These are phyloP conservation scores for Tylopilus vinaceipallidus DNA, from an alignment of 768 basidiomycete species.

Conservation along the genomic window DNA sequence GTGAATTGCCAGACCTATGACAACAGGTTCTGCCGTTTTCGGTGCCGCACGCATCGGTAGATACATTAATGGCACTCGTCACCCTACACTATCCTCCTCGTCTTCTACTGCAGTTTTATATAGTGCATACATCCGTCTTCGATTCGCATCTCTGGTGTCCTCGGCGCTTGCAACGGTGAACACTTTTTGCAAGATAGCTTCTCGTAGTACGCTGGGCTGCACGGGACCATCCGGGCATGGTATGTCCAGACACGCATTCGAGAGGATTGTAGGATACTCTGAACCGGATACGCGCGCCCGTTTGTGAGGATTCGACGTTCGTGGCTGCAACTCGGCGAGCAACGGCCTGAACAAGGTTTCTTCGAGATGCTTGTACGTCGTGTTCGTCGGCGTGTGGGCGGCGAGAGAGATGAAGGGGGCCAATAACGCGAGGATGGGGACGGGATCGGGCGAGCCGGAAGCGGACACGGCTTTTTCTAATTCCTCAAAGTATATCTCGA, in stretches of 20 bases:
- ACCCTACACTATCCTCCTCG: slow-evolving; percentile 32
- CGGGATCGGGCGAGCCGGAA: slow-evolving; percentile 33
- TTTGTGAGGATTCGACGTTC: slow-evolving; percentile 47
- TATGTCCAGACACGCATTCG: slow-evolving; percentile 52
- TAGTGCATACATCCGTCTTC: slow-evolving; percentile 78
- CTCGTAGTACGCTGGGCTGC: slow-evolving; percentile 40
- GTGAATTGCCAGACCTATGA: slow-evolving; percentile 78
- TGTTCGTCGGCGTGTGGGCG: slow-evolving; percentile 59
- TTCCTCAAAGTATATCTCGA: slow-evolving; percentile 89
- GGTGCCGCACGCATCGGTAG: neutral
- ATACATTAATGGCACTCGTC: slow-evolving; percentile 6
- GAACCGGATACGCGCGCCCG: slow-evolving; percentile 32
- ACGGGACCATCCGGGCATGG: slow-evolving; percentile 40
- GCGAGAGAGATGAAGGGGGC: slow-evolving; percentile 72
- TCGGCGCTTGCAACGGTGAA: slow-evolving; percentile 74
- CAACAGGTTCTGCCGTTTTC: neutral
- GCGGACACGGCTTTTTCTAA: slow-evolving; percentile 62
- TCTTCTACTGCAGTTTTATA: slow-evolving; percentile 67
- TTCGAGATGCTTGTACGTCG: slow-evolving; percentile 74
- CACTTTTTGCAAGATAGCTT: slow-evolving; percentile 55
- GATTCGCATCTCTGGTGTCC: slow-evolving; percentile 74
- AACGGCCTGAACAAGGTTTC: slow-evolving; percentile 69
- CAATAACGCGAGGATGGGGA: slow-evolving; percentile 55
- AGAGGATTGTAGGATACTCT: slow-evolving; percentile 43
- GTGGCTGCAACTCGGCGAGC: slow-evolving; percentile 47